Evolutionary conservation across 441 rosid species (phyloP).

Genomic region (Gossypium trilobum): DNA sequence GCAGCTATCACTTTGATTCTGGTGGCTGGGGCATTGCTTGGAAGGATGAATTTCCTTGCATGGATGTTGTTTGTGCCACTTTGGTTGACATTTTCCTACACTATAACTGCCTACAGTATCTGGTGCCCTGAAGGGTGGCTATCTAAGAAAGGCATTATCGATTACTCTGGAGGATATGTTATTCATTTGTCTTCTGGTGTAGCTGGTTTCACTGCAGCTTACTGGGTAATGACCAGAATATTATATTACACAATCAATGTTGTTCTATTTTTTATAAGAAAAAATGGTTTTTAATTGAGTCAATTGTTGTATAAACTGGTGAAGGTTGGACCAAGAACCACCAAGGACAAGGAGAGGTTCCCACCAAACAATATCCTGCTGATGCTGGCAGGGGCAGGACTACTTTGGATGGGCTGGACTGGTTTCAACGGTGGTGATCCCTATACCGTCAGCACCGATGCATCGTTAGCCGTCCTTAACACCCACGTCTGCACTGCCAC

Average conservation of each 20-base stretch:
- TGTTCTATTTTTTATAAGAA: neutral
- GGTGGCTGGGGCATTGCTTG: constrained; percentile 50
- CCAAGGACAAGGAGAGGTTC: constrained; percentile 48
- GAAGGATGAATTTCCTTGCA: constrained; percentile 58
- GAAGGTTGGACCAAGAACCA: constrained; percentile 54
- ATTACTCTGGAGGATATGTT: constrained; percentile 62
- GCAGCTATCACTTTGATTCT: constrained; percentile 53
- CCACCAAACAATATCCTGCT: constrained; percentile 56
- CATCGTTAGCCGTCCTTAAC: constrained; percentile 57
- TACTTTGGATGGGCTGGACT: constrained; percentile 64
- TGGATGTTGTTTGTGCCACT: constrained; percentile 64
- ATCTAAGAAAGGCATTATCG: constrained; percentile 29
- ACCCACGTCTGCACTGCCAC: constrained; percentile 62
- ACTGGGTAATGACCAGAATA: constrained; percentile 28
- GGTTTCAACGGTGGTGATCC: constrained; percentile 67
- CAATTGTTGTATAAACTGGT: neutral
- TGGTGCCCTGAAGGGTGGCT: constrained; percentile 45
- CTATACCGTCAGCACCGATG: constrained; percentile 25
- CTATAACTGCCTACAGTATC: constrained; percentile 41
- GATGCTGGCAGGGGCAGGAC: constrained; percentile 58
- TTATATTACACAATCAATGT: neutral
- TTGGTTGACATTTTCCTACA: constrained; percentile 53
- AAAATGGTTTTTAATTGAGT: neutral
- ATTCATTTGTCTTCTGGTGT: constrained; percentile 56
- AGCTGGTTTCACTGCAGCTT: constrained; percentile 61